Conservation (phyloP, 1,284 basidiomycete genomes). For the Boletus mariae region DNA sequence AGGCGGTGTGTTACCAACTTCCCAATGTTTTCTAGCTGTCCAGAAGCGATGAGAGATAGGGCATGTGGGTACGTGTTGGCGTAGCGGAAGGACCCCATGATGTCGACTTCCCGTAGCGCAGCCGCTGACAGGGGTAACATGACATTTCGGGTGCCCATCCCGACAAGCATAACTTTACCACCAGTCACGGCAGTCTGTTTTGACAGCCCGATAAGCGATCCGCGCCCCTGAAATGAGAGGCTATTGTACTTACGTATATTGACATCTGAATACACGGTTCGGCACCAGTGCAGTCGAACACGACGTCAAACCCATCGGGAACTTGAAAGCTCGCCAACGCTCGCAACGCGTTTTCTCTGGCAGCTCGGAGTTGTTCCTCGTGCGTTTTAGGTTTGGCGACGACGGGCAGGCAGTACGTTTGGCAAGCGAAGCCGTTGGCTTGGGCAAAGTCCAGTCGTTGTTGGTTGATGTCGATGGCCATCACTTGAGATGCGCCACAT, state of each 20-base stretch:
- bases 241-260: conserved; percentile 60
- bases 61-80: conserved; percentile 88
- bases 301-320: conserved; percentile 82
- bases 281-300: conserved; percentile 94
- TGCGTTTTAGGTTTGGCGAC: conserved; percentile 45
- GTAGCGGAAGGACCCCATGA: conserved; percentile 89
- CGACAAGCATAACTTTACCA: conserved; percentile 88
- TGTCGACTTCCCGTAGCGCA: conserved; percentile 87
- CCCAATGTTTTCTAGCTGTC: conserved; percentile 60
- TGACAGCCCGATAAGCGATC: conserved; percentile 14
- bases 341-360: conserved; percentile 55
- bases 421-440: conserved; percentile 71
- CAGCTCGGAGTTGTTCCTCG: conserved; percentile 64
- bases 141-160: conserved; percentile 89
- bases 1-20: conserved; percentile 83
- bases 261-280: conserved; percentile 88
- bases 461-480: conserved; percentile 84
- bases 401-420: conserved; percentile 64
- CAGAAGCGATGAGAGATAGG: conserved; percentile 68
- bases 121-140: conserved; percentile 81
- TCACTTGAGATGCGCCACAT: conserved; percentile 65
- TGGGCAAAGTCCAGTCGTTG: conserved; percentile 76
- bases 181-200: conserved; percentile 74
- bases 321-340: conserved; percentile 58
- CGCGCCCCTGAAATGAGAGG: conserved; percentile 10